Conservation (phyloP, 2,329 filamentous ascomycete species). For the Aspergillus brunneoviolaceus region DNA sequence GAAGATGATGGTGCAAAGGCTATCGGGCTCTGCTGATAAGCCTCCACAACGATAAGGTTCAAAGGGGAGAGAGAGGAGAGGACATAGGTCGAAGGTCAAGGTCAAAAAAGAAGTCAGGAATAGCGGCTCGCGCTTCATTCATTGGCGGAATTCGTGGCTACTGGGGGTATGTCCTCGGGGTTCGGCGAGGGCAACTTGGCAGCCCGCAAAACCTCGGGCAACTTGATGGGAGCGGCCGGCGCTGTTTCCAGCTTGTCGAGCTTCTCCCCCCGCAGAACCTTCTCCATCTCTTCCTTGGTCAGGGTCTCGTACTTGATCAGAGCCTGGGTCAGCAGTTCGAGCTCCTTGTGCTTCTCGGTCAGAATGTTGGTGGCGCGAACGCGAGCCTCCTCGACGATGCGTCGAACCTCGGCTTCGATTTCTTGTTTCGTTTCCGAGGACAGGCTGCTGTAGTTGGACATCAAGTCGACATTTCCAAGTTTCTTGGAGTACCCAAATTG, state of each 20-base stretch:
- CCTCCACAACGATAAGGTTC: too few species aligned
- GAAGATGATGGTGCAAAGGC: too few species aligned
- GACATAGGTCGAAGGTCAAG: too few species aligned
- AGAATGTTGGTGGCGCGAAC: conserved; percentile 71
- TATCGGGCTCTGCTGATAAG: too few species aligned
- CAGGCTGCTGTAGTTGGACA: conserved; percentile 74
- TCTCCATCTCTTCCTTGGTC: conserved; percentile 83
- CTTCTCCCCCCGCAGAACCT: conserved; percentile 83
- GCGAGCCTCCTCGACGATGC: conserved; percentile 78
- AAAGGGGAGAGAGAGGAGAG: too few species aligned
- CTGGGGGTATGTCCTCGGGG: too few species aligned
- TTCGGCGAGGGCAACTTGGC: conserved; percentile 28
- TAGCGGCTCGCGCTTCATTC: too few species aligned
- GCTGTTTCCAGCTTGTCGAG: conserved; percentile 65
- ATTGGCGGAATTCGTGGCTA: too few species aligned
- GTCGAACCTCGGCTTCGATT: conserved; percentile 86
- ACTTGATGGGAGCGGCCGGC: conserved; percentile 59
- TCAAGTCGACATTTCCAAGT: conserved; percentile 87
- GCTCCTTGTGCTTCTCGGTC: conserved; percentile 72
- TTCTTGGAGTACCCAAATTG: conserved; percentile 83
- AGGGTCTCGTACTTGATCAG: conserved; percentile 94
- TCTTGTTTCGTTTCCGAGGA: conserved; percentile 82
- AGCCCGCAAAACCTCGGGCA: conserved; percentile 56
- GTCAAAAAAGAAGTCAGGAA: too few species aligned
- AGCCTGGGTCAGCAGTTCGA: conserved; percentile 84